Evolutionary conservation across 331 rosid species (phyloP).

Genomic region (Quercus phellos): DNA sequence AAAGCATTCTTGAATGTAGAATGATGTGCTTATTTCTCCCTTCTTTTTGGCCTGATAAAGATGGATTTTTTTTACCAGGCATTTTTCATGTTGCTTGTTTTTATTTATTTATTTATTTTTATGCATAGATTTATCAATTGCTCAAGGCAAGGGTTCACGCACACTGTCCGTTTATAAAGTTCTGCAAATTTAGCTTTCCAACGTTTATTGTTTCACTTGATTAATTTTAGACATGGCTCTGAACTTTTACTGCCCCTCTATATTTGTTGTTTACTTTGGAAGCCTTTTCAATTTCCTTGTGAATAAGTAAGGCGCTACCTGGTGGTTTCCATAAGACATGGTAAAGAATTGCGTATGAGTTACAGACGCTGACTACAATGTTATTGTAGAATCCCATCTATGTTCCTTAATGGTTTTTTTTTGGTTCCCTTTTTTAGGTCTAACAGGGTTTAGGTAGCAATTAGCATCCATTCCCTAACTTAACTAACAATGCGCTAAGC

Average conservation of each 20-base stretch:
- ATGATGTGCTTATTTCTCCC: not conserved
- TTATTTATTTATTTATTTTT: not conserved
- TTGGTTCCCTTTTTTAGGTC: no score
- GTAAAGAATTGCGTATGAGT: not conserved
- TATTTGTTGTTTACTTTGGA: not conserved
- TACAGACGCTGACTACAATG: not conserved
- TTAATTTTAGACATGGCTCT: not conserved
- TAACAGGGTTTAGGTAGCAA: no score
- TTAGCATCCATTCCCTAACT: no score
- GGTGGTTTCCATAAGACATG: not conserved
- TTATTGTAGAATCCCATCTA: not conserved
- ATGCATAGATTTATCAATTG: not conserved
- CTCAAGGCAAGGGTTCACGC: not conserved
- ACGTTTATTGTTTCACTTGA: not conserved
- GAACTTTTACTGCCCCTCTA: not conserved
- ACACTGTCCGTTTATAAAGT: not conserved
- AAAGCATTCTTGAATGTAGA: slow-evolving; percentile 28
- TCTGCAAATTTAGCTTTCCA: not conserved
- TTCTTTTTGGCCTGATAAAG: not conserved
- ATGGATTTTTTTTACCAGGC: not conserved
- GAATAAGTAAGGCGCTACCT: not conserved
- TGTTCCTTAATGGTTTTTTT: no score
- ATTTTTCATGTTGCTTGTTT: not conserved
- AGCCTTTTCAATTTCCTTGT: not conserved
- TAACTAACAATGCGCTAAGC: no score